Conservation (phyloP, 2,329 filamentous ascomycete species). For the Aspergillus fijiensis region DNA sequence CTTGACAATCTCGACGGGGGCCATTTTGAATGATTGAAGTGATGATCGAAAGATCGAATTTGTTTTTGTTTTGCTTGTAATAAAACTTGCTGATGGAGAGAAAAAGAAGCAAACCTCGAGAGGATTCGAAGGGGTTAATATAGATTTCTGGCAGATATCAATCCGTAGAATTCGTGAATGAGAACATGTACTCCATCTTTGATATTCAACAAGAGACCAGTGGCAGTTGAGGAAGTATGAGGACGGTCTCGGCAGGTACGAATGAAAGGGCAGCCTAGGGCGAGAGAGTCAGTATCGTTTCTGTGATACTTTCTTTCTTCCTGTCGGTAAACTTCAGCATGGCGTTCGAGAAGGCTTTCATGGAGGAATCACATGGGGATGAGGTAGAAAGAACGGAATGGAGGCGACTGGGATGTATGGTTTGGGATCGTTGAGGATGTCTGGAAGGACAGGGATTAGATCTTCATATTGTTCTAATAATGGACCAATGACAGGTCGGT, state of each 20-base stretch:
- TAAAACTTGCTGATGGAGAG: conserved; percentile 9
- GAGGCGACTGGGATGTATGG: background rate
- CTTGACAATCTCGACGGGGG: conserved; percentile 23
- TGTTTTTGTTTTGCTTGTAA: conserved; percentile 4
- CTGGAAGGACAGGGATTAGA: background rate
- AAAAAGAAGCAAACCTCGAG: background rate
- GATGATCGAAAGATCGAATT: conserved; percentile 17
- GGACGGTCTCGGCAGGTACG: background rate
- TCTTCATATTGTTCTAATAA: conserved; percentile 12
- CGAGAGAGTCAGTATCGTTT: background rate
- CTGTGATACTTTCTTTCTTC: background rate
- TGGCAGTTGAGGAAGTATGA: background rate
- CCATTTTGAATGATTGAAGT: conserved; percentile 26
- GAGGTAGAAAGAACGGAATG: background rate
- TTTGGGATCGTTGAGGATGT: background rate
- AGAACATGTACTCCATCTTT: background rate
- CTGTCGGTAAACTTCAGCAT: background rate
- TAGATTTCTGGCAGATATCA: background rate
- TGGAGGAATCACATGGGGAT: background rate
- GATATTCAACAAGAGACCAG: background rate
- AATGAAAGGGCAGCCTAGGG: background rate
- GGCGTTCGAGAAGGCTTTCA: background rate
- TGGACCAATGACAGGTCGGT: background rate
- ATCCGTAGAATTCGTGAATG: background rate
- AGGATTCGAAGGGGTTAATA: background rate